Conservation (phyloP, 345 rosid genomes). For the Luvunga scandens region DNA sequence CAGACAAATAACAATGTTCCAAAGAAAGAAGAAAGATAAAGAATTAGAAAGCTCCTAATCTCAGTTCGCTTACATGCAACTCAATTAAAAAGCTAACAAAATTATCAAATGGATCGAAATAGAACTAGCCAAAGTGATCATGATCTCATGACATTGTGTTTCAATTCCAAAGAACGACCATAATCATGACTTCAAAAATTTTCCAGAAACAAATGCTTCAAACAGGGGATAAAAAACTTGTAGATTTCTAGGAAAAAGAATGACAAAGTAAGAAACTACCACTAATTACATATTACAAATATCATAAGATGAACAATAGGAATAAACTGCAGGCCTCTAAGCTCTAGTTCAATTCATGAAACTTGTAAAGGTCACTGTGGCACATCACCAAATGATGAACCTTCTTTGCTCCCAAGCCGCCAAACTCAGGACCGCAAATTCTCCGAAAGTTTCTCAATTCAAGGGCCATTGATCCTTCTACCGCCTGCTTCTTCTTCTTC, state of each 20-base stretch:
- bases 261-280: slow-evolving; percentile 2
- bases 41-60: not conserved
- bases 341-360: not conserved
- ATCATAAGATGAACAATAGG: not conserved
- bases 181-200: not conserved
- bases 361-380: not conserved
- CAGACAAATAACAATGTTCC: not conserved
- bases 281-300: slow-evolving; percentile 13
- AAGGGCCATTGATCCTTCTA: not conserved
- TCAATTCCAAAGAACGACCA: not conserved
- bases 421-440: not conserved
- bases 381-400: not conserved
- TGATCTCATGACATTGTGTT: not conserved
- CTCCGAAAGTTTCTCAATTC: not conserved
- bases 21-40: not conserved
- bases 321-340: not conserved
- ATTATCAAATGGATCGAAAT: not conserved
- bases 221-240: not conserved
- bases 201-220: not conserved
- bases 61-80: not conserved
- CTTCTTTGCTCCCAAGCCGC: slow-evolving; percentile 5
- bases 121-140: not conserved
- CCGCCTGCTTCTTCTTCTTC: not conserved
- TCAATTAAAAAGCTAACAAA: not conserved
- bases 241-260: slow-evolving; percentile 28